Evolutionary conservation across 192 early-diverging fungal species (phyloP).

Genomic region (Backusella tuberculispora): DNA sequence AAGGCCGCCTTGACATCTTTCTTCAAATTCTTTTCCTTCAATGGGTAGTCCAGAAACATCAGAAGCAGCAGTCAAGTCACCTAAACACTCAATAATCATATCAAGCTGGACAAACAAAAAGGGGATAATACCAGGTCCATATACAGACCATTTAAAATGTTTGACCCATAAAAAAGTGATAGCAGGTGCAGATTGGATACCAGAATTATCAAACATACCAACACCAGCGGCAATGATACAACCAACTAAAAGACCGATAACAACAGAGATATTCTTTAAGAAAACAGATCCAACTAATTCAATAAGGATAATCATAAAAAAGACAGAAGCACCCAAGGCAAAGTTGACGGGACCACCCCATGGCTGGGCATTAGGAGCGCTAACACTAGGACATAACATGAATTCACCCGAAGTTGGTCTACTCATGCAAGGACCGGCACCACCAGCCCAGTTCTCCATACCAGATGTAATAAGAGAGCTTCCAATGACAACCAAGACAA

Average conservation of each 20-base stretch:
- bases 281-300: constrained; percentile 61
- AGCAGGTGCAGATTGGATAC: constrained; percentile 47
- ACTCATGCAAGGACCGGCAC: constrained; percentile 45
- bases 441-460: constrained; percentile 55
- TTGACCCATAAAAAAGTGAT: constrained; percentile 58
- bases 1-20: constrained; percentile 57
- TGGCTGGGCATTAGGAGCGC: constrained; percentile 52
- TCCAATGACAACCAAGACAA: constrained; percentile 53
- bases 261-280: constrained; percentile 56
- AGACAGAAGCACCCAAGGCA: constrained; percentile 58
- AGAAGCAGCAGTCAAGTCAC: constrained; percentile 59
- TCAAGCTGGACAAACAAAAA: constrained; percentile 49
- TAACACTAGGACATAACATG: constrained; percentile 46
- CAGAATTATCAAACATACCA: constrained; percentile 51
- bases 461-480: constrained; percentile 47
- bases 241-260: constrained; percentile 53
- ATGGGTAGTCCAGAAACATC: constrained; percentile 55
- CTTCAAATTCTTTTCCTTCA: constrained; percentile 57
- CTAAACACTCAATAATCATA: constrained; percentile 53
- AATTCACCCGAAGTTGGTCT: constrained; percentile 48
- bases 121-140: constrained; percentile 54
- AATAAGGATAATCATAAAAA: constrained; percentile 50
- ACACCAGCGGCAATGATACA: constrained; percentile 52
- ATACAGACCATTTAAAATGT: constrained; percentile 49
- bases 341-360: constrained; percentile 55